Conservation (phyloP, 768 basidiomycete species). For the Cyathus striatus region DNA sequence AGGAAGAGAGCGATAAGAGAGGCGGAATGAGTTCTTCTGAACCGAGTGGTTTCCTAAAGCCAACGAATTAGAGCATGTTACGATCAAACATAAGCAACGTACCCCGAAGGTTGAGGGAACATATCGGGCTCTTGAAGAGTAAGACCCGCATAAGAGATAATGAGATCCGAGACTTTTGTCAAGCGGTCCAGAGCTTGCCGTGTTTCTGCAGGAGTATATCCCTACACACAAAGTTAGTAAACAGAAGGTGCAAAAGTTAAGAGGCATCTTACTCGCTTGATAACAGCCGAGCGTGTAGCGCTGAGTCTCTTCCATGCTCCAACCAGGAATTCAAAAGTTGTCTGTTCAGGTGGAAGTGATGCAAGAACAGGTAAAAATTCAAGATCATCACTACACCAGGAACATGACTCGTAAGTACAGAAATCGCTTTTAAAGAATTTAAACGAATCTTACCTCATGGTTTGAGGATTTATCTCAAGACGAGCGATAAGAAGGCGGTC, state of each 20-base stretch:
- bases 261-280: constrained; percentile 55
- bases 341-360: constrained; percentile 71
- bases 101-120: constrained; percentile 88
- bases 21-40: constrained; percentile 76
- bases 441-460: constrained; percentile 64
- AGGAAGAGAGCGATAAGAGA: constrained; percentile 69
- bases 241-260: neutral
- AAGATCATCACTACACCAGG: constrained; percentile 55
- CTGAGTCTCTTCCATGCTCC: constrained; percentile 91
- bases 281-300: constrained; percentile 39
- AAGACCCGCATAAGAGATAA: constrained; percentile 87
- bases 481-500: constrained; percentile 83
- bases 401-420: neutral
- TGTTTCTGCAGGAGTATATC: constrained; percentile 56
- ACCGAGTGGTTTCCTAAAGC: constrained; percentile 61
- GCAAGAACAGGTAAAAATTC: constrained; percentile 71
- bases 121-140: constrained; percentile 89
- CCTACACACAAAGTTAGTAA: constrained; percentile 24
- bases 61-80: neutral
- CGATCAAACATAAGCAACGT: constrained; percentile 15
- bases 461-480: constrained; percentile 71
- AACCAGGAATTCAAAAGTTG: constrained; percentile 84
- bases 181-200: constrained; percentile 57
- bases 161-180: constrained; percentile 73
- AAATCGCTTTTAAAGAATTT: too few species aligned